Evolutionary conservation across 2,329 filamentous ascomycete species (phyloP).

Genomic region (Cytospora leucostoma): DNA sequence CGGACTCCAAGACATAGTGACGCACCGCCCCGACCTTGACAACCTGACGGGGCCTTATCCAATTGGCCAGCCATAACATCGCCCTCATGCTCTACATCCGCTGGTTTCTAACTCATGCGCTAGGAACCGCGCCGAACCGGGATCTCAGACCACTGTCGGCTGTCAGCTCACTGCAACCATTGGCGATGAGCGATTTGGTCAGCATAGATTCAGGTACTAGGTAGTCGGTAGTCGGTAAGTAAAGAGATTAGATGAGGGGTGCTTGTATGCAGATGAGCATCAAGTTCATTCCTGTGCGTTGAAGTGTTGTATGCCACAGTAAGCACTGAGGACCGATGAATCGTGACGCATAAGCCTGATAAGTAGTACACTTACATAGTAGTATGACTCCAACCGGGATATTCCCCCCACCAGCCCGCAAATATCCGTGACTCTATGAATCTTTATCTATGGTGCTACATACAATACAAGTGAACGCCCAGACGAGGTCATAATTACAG

Average conservation of each 20-base stretch:
- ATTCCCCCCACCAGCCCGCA: neutral
- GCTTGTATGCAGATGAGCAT: neutral
- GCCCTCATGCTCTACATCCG: neutral
- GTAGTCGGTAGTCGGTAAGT: neutral
- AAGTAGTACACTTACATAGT: neutral
- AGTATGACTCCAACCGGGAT: slow-evolving; percentile 2
- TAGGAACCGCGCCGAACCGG: slow-evolving; percentile 8
- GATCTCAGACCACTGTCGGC: neutral
- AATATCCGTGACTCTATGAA: neutral
- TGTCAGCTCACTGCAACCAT: slow-evolving; percentile 2
- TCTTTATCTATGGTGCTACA: neutral
- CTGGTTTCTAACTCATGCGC: neutral
- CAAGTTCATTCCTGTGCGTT: neutral
- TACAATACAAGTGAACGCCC: neutral
- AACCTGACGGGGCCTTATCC: slow-evolving; percentile 1
- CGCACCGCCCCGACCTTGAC: neutral
- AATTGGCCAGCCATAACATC: neutral
- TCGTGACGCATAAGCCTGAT: slow-evolving; percentile 1
- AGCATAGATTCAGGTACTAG: slow-evolving; percentile 6
- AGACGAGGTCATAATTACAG: neutral
- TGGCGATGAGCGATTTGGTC: slow-evolving; percentile 13
- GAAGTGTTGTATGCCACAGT: neutral
- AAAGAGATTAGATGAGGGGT: neutral
- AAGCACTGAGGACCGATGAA: neutral
- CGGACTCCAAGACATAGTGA: neutral